Percentiles rank a stretch among this genome's conserved stretches.
These are phyloP conservation scores for Mangifera indica DNA, from an alignment of 345 rosid genomes.

Conservation along the genomic window DNA sequence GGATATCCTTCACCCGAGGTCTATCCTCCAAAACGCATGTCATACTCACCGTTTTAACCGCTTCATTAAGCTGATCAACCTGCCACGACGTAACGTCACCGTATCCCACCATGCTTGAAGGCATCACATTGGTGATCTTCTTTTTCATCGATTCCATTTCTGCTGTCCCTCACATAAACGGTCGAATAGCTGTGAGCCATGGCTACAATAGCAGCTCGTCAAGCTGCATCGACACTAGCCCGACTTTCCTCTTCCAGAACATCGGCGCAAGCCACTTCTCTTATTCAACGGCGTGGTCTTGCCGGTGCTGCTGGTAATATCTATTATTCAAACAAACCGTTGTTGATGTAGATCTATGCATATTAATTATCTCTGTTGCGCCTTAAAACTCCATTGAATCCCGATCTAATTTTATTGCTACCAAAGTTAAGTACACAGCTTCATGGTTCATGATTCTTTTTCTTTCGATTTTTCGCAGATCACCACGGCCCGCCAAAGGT, in stretches of 20 bases:
- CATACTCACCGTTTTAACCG: neutral
- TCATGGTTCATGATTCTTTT: neutral
- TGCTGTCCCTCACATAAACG: neutral
- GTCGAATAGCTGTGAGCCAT: conserved; percentile 23
- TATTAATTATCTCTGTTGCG: conserved; percentile 9
- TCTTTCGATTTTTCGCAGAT: conserved; percentile 42
- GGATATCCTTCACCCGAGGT: neutral
- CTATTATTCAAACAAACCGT: neutral
- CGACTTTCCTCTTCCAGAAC: conserved; percentile 33
- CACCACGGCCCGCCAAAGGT: conserved; percentile 83
- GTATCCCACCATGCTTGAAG: neutral
- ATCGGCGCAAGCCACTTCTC: conserved; percentile 34
- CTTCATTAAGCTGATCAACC: neutral
- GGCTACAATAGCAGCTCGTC: conserved; percentile 60
- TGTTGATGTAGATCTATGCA: neutral
- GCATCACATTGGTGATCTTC: neutral
- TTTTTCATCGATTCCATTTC: neutral
- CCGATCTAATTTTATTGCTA: conserved; percentile 16
- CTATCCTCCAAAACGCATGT: neutral
- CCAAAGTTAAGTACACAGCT: neutral
- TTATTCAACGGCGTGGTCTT: conserved; percentile 69
- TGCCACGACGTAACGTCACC: neutral
- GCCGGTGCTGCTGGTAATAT: conserved; percentile 79
- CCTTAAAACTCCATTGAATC: neutral
- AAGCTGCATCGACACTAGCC: conserved; percentile 26